Evolutionary conservation across 805 yeast species (phyloP).

Genomic region (Pichia phayaonensis): DNA sequence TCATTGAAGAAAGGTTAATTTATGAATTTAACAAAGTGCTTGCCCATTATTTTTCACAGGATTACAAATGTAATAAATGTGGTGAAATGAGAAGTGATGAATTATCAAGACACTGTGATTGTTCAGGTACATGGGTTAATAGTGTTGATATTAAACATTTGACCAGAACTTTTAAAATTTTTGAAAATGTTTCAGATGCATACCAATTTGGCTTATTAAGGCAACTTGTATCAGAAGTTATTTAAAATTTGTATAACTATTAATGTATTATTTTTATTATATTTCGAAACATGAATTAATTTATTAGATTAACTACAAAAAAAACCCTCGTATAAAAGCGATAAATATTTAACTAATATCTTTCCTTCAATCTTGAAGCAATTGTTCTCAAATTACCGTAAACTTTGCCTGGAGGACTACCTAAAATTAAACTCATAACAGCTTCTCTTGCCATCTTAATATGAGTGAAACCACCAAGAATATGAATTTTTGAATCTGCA

Average conservation of each 20-base stretch:
- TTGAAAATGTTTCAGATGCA: slow-evolving; percentile 48
- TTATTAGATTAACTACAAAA: background rate
- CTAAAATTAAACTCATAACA: slow-evolving; percentile 87
- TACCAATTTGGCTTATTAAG: slow-evolving; percentile 54
- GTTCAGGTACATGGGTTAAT: slow-evolving; percentile 82
- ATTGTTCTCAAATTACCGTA: slow-evolving; percentile 95
- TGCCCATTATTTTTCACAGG: slow-evolving; percentile 68
- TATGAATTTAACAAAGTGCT: slow-evolving; percentile 49
- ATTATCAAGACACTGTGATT: slow-evolving; percentile 67
- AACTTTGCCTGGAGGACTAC: slow-evolving; percentile 98
- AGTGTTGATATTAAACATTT: slow-evolving; percentile 42
- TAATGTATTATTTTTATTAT: too few species aligned
- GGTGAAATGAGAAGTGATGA: slow-evolving; percentile 56
- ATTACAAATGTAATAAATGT: slow-evolving; percentile 75
- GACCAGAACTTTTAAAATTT: slow-evolving; percentile 38
- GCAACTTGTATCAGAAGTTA: slow-evolving; percentile 24
- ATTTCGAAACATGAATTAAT: background rate
- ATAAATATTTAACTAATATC: slow-evolving; percentile 48
- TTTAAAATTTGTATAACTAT: background rate
- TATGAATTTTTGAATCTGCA: slow-evolving; percentile 95
- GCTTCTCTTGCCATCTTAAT: slow-evolving; percentile 98
- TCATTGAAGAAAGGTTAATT: slow-evolving; percentile 74
- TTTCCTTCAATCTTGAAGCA: slow-evolving; percentile 94
- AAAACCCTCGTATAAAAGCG: background rate
- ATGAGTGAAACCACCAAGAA: slow-evolving; percentile 93